Conservation (phyloP, 1,284 basidiomycete genomes). For the Cerrena zonata region DNA sequence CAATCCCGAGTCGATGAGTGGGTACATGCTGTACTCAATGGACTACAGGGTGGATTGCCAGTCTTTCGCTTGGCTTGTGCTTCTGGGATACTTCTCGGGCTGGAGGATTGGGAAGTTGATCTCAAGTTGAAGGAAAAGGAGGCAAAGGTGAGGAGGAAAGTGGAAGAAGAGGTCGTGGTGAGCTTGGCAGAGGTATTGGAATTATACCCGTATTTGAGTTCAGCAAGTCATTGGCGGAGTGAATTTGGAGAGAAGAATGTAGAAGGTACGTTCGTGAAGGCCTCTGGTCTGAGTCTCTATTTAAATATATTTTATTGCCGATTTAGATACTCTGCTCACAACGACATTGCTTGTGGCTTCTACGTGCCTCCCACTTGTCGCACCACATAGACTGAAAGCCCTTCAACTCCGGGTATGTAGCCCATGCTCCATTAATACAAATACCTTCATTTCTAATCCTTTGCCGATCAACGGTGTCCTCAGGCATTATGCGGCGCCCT, state of each 20-base stretch:
- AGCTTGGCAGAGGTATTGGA: slow-evolving; percentile 70
- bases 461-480: no score
- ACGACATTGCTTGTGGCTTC: slow-evolving; percentile 46
- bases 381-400: slow-evolving; percentile 47
- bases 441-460: no score
- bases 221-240: slow-evolving; percentile 50
- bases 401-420: slow-evolving; percentile 47
- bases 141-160: slow-evolving; percentile 26
- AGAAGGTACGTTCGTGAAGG: slow-evolving; percentile 22
- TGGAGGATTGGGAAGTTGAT: slow-evolving; percentile 47
- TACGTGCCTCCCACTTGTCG: slow-evolving; percentile 50
- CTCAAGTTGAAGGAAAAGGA: slow-evolving; percentile 12
- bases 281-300: no score
- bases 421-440: slow-evolving; percentile 1
- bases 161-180: slow-evolving; percentile 62
- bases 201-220: slow-evolving; percentile 35
- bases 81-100: slow-evolving; percentile 57
- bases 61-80: slow-evolving; percentile 54
- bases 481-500: slow-evolving; percentile 39
- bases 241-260: slow-evolving; percentile 52
- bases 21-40: slow-evolving; percentile 52
- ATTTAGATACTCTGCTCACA: no score
- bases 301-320: no score
- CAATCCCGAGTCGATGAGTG: slow-evolving; percentile 43
- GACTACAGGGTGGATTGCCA: slow-evolving; percentile 57